Evolutionary conservation across 176 grass and related monocot genomes (phyloP).

Genomic region (Stipa capillata): DNA sequence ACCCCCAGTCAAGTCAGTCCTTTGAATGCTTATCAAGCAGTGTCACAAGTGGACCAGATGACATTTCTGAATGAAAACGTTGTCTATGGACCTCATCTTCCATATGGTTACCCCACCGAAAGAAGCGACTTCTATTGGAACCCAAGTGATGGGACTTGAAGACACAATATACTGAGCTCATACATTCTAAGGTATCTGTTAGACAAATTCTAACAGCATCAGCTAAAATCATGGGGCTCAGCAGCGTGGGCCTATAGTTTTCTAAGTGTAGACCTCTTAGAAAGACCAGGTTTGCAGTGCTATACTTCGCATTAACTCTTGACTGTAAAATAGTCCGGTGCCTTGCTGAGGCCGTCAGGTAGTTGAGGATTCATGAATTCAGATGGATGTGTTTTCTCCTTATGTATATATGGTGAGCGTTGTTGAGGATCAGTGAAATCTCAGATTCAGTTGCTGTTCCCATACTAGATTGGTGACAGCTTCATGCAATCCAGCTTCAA

Average conservation of each 20-base stretch:
- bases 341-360: background rate
- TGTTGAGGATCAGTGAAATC: background rate
- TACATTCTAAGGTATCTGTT: background rate
- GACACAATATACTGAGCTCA: background rate
- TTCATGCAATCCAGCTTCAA: background rate
- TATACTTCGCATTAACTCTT: background rate
- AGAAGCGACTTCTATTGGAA: conserved; percentile 36
- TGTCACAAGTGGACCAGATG: conserved; percentile 35
- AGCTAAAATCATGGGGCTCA: conserved; percentile 1
- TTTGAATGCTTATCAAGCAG: conserved; percentile 29
- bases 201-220: conserved; percentile 17
- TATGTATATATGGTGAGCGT: background rate
- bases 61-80: conserved; percentile 39
- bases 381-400: background rate
- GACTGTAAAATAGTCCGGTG: conserved; percentile 8
- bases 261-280: conserved; percentile 17
- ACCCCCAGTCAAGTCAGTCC: conserved; percentile 21
- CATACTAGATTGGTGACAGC: background rate
- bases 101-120: conserved; percentile 40
- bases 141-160: conserved; percentile 19
- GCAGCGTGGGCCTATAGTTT: conserved; percentile 10
- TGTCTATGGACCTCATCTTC: conserved; percentile 71
- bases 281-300: background rate
- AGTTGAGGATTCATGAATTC: background rate
- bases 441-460: background rate